These are phyloP conservation scores for Gossypium schwendimanii DNA, from an alignment of 441 rosid genomes.

Conservation along the genomic window DNA sequence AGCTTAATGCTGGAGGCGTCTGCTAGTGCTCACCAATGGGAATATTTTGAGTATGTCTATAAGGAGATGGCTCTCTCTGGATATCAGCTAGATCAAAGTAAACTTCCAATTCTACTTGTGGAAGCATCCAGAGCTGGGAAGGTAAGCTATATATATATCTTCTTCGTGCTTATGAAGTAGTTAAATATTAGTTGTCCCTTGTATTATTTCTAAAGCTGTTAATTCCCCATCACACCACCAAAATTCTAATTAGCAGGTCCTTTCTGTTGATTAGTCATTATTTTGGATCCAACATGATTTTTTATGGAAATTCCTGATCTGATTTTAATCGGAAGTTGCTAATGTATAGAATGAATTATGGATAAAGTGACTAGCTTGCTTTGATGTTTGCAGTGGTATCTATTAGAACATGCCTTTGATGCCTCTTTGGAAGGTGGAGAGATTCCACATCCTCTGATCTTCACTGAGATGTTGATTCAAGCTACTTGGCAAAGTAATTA, in stretches of 20 bases:
- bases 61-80: constrained; percentile 65
- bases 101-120: constrained; percentile 47
- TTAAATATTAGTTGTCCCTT: neutral
- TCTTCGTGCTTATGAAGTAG: neutral
- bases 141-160: constrained; percentile 32
- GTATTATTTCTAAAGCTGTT: neutral
- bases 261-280: neutral
- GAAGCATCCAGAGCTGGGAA: constrained; percentile 82
- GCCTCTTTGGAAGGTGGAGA: constrained; percentile 69
- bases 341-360: neutral
- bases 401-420: constrained; percentile 83
- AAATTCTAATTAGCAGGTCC: neutral
- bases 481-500: constrained; percentile 48
- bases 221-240: neutral
- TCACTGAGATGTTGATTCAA: constrained; percentile 63
- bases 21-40: constrained; percentile 78
- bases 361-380: constrained; percentile 8
- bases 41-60: constrained; percentile 79
- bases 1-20: constrained; percentile 81
- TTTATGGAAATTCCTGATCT: neutral
- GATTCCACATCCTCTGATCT: constrained; percentile 52
- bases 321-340: neutral
- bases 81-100: constrained; percentile 59
- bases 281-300: neutral
- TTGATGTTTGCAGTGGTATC: constrained; percentile 45